Base-by-base conservation (phyloP, 73 alveolate species). In the Symbiodinium pilosum region DNA sequence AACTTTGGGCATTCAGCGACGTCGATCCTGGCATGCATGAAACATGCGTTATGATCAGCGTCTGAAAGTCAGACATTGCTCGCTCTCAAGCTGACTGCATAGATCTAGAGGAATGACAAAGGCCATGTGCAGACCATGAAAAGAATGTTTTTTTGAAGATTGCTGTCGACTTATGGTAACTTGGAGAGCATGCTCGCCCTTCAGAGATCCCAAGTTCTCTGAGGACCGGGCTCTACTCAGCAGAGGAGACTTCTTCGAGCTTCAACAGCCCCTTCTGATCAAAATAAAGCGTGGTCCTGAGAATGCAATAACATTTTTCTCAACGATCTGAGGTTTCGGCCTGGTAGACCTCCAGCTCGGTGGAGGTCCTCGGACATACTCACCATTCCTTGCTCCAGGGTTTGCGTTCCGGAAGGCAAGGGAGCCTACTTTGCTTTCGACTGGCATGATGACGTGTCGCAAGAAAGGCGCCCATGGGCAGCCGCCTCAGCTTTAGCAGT, bases 371-470 rank as follows among this genome's bases (percentile, higher is more conserved):
- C 59, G 21, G 59, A 14, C 59, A n/a, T n/a, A n/a, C n/a, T n/a
- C n/a, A n/a, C n/a, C n/a, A n/a, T n/a, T n/a, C n/a, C n/a, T n/a
- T n/a, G n/a, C n/a, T n/a, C n/a, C n/a, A n/a, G n/a, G n/a, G n/a
- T n/a, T n/a, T 47, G 59, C 59, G 59, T n/a, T n/a, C 59, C 41
- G 81, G 32, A 38, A 64, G 81, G 81, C 41, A 64, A 64, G 30
- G 81, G 34, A 32, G 77, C 32, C 73, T 91, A 91, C 96, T 91
- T 91, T 39, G 96, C 96, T 32, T 91, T 91, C 51, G 96, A 91
- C 87, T 91, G 96, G 96, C 77, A 42, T 34, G 96, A 91, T 32
- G 87, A 91, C 3, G 9, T 71, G 52, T 28, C 36, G n/a, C 88
- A 91, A 42, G 96, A 91, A 16, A 54, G 96, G 51, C 87, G 88